Conservation (phyloP, 495 filamentous ascomycete species). For the Polyplosphaeria fusca region DNA sequence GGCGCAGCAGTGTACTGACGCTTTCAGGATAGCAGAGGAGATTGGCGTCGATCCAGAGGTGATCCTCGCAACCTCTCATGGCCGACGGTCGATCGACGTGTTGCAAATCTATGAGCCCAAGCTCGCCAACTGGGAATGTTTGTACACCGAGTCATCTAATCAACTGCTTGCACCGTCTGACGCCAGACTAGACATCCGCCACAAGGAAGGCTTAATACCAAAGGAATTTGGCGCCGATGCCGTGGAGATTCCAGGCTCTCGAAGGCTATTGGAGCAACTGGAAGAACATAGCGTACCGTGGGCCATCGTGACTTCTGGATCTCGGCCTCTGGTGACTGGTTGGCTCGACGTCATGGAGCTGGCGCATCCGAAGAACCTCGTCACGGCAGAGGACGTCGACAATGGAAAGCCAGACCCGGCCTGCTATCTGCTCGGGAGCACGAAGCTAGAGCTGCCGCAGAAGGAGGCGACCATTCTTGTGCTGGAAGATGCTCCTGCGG, state of each 20-base stretch:
- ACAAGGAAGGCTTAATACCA: slow-evolving; percentile 75
- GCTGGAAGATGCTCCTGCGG: slow-evolving; percentile 91
- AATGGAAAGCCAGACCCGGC: slow-evolving; percentile 85
- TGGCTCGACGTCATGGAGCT: slow-evolving; percentile 81
- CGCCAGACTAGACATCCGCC: slow-evolving; percentile 62
- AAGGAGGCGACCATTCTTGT: slow-evolving; percentile 63
- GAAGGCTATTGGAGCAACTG: slow-evolving; percentile 56
- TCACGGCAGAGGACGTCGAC: slow-evolving; percentile 81
- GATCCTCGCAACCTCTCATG: slow-evolving; percentile 86
- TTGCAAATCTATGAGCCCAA: slow-evolving; percentile 69
- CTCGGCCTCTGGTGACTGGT: slow-evolving; percentile 72
- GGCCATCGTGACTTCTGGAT: slow-evolving; percentile 93
- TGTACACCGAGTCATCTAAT: slow-evolving; percentile 40
- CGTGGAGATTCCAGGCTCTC: slow-evolving; percentile 72
- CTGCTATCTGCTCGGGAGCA: slow-evolving; percentile 73
- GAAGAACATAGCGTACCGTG: slow-evolving; percentile 62
- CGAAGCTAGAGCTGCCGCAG: slow-evolving; percentile 54
- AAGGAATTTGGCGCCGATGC: slow-evolving; percentile 71
- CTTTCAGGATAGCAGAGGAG: slow-evolving; percentile 71
- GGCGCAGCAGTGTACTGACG: slow-evolving; percentile 3
- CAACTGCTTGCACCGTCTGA: background rate
- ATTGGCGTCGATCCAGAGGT: slow-evolving; percentile 75
- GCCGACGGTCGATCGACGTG: slow-evolving; percentile 78
- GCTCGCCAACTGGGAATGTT: slow-evolving; percentile 89
- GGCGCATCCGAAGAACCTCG: slow-evolving; percentile 66